Conservation (phyloP, 768 basidiomycete genomes). For the Porphyrellus cyaneotinctus region DNA sequence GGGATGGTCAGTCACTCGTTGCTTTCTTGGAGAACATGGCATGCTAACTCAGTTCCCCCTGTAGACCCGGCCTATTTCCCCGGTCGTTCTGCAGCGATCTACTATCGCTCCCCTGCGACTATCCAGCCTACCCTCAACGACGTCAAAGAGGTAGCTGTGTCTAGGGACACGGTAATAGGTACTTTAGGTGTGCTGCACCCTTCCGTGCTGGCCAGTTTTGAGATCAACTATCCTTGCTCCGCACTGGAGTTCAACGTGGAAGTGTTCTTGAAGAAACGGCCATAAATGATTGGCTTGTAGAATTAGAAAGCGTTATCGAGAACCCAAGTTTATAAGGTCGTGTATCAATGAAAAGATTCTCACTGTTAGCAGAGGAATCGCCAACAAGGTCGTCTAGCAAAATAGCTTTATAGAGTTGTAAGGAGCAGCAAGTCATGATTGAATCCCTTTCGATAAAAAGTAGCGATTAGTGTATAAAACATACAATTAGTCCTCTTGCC, state of each 20-base stretch:
- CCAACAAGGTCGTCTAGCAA: neutral
- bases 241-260: slow-evolving; percentile 92
- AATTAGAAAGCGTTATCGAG: neutral
- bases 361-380: neutral
- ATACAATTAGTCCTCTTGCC: slow-evolving; percentile 3
- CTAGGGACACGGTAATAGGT: slow-evolving; percentile 71
- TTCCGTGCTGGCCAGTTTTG: slow-evolving; percentile 85
- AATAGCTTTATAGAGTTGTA: slow-evolving; percentile 10
- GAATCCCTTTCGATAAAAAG: neutral
- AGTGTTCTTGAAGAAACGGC: slow-evolving; percentile 74
- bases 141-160: slow-evolving; percentile 43
- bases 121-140: slow-evolving; percentile 32
- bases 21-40: neutral
- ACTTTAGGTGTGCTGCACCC: slow-evolving; percentile 94
- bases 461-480: slow-evolving; percentile 23
- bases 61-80: slow-evolving; percentile 93
- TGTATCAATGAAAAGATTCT: slow-evolving; percentile 5
- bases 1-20: slow-evolving; percentile 56
- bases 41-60: slow-evolving; percentile 5
- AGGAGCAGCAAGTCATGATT: slow-evolving; percentile 7
- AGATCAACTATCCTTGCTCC: slow-evolving; percentile 92
- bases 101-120: slow-evolving; percentile 61
- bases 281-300: slow-evolving; percentile 4
- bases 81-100: slow-evolving; percentile 88
- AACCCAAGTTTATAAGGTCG: slow-evolving; percentile 1